Percentiles rank a stretch among this genome's conserved stretches.
These are phyloP conservation scores for Tricholoma terreum DNA, from an alignment of 768 basidiomycete species.

Conservation along the genomic window DNA sequence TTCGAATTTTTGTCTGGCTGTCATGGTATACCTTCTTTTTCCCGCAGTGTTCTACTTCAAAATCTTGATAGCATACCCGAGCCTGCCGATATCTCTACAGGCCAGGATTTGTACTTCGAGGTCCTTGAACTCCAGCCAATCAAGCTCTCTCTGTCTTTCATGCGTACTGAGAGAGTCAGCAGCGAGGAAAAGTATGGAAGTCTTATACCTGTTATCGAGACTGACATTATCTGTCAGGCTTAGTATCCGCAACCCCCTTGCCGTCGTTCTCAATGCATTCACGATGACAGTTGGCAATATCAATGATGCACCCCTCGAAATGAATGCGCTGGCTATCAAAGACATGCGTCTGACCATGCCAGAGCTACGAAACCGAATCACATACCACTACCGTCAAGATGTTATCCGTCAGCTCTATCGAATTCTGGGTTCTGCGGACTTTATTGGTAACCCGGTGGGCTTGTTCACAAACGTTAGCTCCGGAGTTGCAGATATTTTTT, in stretches of 20 bases:
- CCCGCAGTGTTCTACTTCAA: conserved; percentile 69
- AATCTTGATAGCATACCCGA: conserved; percentile 67
- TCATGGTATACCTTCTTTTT: conserved; percentile 2
- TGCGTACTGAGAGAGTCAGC: conserved; percentile 92
- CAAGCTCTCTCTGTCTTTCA: conserved; percentile 89
- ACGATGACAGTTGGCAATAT: conserved; percentile 98
- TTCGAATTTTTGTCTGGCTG: neutral
- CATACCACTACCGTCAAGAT: conserved; percentile 92
- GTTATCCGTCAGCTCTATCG: conserved; percentile 92
- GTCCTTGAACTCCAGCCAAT: conserved; percentile 93
- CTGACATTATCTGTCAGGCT: conserved; percentile 42
- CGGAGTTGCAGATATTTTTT: conserved; percentile 97
- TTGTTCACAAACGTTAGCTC: conserved; percentile 98
- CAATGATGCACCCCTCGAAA: conserved; percentile 90
- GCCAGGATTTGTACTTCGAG: conserved; percentile 92
- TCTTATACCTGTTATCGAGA: neutral
- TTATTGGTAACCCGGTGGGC: conserved; percentile 94
- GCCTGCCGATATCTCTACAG: conserved; percentile 60
- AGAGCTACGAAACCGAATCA: conserved; percentile 79
- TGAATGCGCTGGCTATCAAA: conserved; percentile 92
- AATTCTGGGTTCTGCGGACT: conserved; percentile 96
- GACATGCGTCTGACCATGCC: conserved; percentile 88
- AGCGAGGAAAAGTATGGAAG: conserved; percentile 83
- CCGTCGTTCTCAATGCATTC: conserved; percentile 89
- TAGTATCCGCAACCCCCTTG: conserved; percentile 84